Conservation (phyloP, 2,329 filamentous ascomycete genomes). For the Phialophora verrucosa region DNA sequence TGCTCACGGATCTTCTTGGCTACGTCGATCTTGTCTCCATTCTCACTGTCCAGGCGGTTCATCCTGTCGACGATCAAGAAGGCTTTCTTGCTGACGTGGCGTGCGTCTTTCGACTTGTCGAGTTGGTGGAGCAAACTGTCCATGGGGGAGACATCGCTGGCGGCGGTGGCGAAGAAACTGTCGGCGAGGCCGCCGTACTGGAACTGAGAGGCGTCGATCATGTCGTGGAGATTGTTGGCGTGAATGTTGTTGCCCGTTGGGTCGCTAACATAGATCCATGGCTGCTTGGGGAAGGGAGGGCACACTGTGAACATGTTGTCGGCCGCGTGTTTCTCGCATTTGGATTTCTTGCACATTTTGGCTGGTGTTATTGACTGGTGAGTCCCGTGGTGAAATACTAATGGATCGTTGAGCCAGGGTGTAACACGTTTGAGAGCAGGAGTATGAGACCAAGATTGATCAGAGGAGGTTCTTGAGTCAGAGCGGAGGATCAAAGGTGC, state of each 20-base stretch:
- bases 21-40: slow-evolving; percentile 24
- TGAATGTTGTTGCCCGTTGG: slow-evolving; percentile 23
- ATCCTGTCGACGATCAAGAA: slow-evolving; percentile 24
- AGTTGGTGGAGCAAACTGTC: slow-evolving; percentile 18
- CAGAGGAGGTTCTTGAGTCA: not conserved
- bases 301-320: slow-evolving; percentile 4
- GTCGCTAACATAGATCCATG: slow-evolving; percentile 38
- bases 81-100: slow-evolving; percentile 10
- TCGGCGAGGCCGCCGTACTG: not conserved
- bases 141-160: not conserved
- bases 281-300: slow-evolving; percentile 25
- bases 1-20: slow-evolving; percentile 24
- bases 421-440: not conserved
- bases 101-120: slow-evolving; percentile 9
- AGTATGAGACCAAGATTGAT: not conserved
- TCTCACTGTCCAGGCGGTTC: slow-evolving; percentile 23
- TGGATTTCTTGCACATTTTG: slow-evolving; percentile 29
- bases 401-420: slow-evolving; percentile 2
- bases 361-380: not conserved
- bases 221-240: slow-evolving; percentile 25
- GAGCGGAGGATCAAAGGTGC: not conserved
- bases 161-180: not conserved
- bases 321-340: slow-evolving; percentile 2
- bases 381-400: not conserved
- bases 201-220: slow-evolving; percentile 25